A percentile compares a stretch with the other conserved stretches of the same genome.
phyloP scores from a whole-genome alignment of 108 stramenopile genomes.

The Conticribra guillardii region DNA sequence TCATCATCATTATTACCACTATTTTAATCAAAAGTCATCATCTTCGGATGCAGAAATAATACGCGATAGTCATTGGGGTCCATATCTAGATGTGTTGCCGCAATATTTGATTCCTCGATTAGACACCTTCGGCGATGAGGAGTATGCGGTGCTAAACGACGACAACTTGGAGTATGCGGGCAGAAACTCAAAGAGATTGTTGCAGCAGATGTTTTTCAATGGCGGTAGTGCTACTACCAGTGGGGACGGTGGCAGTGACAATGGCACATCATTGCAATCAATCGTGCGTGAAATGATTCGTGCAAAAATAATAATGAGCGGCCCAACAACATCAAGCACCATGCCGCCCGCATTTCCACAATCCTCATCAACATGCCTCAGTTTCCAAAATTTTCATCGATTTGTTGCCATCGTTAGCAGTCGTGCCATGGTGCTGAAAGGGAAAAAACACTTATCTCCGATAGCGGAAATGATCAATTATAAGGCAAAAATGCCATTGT shows the following conservation, averaged over 20 bases:
- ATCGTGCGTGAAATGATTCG: constrained; percentile 35
- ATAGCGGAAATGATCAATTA: constrained; percentile 90
- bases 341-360: too few relatives aligned
- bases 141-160: constrained; percentile 37
- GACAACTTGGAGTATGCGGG: constrained; percentile 16
- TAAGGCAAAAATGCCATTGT: constrained; percentile 2
- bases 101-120: constrained; percentile 37
- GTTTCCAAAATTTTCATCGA: constrained; percentile 54
- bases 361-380: constrained; percentile 27
- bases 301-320: background rate
- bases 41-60: constrained; percentile 1
- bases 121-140: constrained; percentile 48
- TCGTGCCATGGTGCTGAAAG: constrained; percentile 76
- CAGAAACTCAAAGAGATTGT: constrained; percentile 16
- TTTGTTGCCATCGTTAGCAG: constrained; percentile 63
- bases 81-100: constrained; percentile 46
- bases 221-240: background rate
- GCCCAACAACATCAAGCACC: too few relatives aligned
- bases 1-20: constrained; percentile 7
- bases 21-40: background rate
- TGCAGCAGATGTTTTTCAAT: constrained; percentile 20
- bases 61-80: constrained; percentile 30
- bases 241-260: background rate
- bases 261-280: constrained; percentile 2
- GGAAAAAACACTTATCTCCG: constrained; percentile 72